A percentile compares a stretch with the other conserved stretches of the same genome.
phyloP scores from a whole-genome alignment of 176 grass and related monocot genomes.

The Hyparrhenia diplandra region DNA sequence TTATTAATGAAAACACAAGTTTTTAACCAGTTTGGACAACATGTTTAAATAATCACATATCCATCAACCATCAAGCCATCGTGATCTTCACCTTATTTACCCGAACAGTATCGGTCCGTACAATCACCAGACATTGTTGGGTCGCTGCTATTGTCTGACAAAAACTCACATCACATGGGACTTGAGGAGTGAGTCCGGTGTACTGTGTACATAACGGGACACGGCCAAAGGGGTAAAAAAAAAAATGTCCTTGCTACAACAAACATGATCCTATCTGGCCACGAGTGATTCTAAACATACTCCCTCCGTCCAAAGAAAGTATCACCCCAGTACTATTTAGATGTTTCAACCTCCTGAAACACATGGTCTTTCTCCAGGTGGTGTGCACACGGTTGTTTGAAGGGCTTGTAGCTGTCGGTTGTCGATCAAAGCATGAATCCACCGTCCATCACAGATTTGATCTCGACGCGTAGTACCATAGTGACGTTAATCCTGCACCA shows the following conservation, averaged over 20 bases:
- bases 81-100: background rate
- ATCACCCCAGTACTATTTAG: background rate
- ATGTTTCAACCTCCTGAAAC: background rate
- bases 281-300: background rate
- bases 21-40: no score
- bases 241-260: background rate
- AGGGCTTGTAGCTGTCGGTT: background rate
- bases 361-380: background rate
- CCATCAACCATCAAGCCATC: background rate
- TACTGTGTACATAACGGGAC: background rate
- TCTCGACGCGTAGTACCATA: background rate
- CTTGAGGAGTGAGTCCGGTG: background rate
- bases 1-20: no score
- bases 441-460: background rate
- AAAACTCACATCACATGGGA: background rate
- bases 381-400: background rate
- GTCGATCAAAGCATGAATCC: background rate
- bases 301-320: no score
- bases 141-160: background rate
- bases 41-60: no score
- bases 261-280: background rate
- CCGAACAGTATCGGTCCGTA: background rate
- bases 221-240: background rate
- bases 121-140: no score
- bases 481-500: background rate